Percentiles rank a stretch among this genome's conserved stretches.
Conservation (phyloP, 164 flowering plant species). For the Protea cynaroides region DNA sequence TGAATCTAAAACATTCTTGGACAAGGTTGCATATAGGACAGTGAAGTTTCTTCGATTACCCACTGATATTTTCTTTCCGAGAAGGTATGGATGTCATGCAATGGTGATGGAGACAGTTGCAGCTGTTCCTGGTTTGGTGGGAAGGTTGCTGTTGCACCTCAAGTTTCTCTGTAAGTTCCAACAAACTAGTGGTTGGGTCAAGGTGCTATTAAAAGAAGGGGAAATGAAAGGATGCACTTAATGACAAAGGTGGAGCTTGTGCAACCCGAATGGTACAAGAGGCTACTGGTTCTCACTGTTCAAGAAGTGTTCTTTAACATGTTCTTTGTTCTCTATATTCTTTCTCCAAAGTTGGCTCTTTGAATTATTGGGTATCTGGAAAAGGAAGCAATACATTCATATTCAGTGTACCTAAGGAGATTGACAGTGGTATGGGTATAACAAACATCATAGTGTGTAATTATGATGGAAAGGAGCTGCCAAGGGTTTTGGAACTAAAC, state of each 20-base stretch:
- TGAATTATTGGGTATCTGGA: slow-evolving; percentile 78
- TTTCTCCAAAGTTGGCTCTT: slow-evolving; percentile 79
- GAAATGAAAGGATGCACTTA: slow-evolving; percentile 94
- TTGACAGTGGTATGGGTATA: slow-evolving; percentile 85
- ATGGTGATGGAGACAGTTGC: slow-evolving; percentile 97
- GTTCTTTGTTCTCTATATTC: slow-evolving; percentile 56
- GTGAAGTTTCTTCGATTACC: slow-evolving; percentile 85
- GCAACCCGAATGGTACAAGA: slow-evolving; percentile 78
- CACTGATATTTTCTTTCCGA: slow-evolving; percentile 82
- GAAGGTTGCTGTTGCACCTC: slow-evolving; percentile 79
- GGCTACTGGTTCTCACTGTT: slow-evolving; percentile 61
- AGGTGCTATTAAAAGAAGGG: slow-evolving; percentile 86
- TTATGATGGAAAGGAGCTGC: slow-evolving; percentile 97
- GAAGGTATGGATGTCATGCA: slow-evolving; percentile 87
- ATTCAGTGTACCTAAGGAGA: slow-evolving; percentile 70
- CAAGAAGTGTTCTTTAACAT: slow-evolving; percentile 84
- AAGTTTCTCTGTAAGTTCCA: slow-evolving; percentile 74
- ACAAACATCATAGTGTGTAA: slow-evolving; percentile 86
- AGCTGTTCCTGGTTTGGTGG: slow-evolving; percentile 96
- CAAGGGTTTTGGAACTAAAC: slow-evolving; percentile 74
- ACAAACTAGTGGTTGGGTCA: slow-evolving; percentile 89
- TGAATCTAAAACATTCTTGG: slow-evolving; percentile 65
- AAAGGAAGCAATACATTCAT: slow-evolving; percentile 87
- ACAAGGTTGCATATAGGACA: slow-evolving; percentile 76
- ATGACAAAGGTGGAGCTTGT: slow-evolving; percentile 91